These are phyloP conservation scores for Roridomyces roridus DNA, from an alignment of 768 basidiomycete genomes.

Conservation along the genomic window DNA sequence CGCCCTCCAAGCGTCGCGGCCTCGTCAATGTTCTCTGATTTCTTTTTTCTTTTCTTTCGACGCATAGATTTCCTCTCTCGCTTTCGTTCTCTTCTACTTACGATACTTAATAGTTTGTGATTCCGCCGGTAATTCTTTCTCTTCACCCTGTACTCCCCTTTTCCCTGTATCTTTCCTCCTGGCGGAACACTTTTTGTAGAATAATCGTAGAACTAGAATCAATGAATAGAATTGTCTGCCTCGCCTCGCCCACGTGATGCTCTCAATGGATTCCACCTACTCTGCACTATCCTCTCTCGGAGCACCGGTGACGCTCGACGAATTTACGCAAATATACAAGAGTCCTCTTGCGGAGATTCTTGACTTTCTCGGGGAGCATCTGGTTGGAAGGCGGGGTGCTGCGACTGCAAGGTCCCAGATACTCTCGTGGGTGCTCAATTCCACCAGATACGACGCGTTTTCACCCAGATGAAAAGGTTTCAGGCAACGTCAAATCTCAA, in stretches of 20 bases:
- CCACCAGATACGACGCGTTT: background rate
- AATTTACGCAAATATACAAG: slow-evolving; percentile 18
- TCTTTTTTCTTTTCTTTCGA: too few species aligned
- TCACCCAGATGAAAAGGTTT: background rate
- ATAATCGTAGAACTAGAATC: too few species aligned
- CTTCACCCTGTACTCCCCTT: too few species aligned
- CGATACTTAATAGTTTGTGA: too few species aligned
- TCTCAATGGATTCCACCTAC: background rate
- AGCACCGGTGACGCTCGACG: slow-evolving; percentile 21
- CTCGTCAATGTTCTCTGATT: too few species aligned
- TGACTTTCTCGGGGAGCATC: slow-evolving; percentile 21
- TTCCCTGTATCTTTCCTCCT: too few species aligned
- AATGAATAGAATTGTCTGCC: too few species aligned
- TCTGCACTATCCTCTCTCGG: slow-evolving; percentile 13
- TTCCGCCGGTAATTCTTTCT: too few species aligned
- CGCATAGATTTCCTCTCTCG: too few species aligned
- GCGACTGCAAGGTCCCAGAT: background rate
- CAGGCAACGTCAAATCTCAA: slow-evolving; percentile 14
- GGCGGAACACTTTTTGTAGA: too few species aligned
- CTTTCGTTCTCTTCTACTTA: too few species aligned
- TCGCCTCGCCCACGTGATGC: background rate
- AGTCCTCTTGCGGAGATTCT: slow-evolving; percentile 21
- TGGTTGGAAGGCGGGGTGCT: slow-evolving; percentile 17
- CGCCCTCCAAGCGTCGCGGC: too few species aligned
- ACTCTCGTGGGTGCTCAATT: background rate